Percentiles rank a stretch among this genome's conserved stretches.
phyloP scores from a whole-genome alignment of 768 basidiomycete species.

The Mycena filopes region DNA sequence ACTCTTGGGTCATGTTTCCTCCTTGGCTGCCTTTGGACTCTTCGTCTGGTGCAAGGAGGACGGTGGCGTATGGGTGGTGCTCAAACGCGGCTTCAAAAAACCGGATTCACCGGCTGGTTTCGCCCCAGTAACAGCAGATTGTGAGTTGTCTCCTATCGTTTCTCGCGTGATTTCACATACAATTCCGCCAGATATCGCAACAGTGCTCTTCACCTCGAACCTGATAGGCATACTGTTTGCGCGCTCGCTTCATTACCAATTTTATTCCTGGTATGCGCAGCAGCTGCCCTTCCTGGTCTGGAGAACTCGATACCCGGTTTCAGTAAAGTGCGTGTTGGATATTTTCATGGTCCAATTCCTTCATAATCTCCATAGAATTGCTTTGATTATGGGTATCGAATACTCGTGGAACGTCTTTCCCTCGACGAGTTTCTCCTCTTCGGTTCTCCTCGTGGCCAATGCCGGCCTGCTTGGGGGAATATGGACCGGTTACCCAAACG shows the following conservation, averaged over 20 bases:
- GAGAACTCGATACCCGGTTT: conserved; percentile 72
- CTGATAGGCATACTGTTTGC: conserved; percentile 92
- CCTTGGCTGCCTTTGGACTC: conserved; percentile 73
- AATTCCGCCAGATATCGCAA: conserved; percentile 70
- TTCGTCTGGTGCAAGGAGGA: conserved; percentile 81
- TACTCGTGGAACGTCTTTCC: conserved; percentile 93
- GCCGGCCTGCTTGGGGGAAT: conserved; percentile 63
- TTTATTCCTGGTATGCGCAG: conserved; percentile 97
- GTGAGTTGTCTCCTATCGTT: conserved; percentile 55
- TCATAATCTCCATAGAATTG: conserved; percentile 55
- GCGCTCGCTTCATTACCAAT: conserved; percentile 96
- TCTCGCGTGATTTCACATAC: conserved; percentile 27
- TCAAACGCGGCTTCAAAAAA: conserved; percentile 62
- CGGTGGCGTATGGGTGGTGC: conserved; percentile 69
- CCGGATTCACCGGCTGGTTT: conserved; percentile 62
- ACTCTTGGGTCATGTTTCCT: conserved; percentile 70
- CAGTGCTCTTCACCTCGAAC: conserved; percentile 90
- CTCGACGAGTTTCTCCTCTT: conserved; percentile 76
- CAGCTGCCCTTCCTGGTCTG: conserved; percentile 88
- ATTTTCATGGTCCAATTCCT: conserved; percentile 12
- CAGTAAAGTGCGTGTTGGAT: conserved; percentile 63
- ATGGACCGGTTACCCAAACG: conserved; percentile 40
- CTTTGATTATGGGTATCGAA: conserved; percentile 72
- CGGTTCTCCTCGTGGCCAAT: conserved; percentile 63
- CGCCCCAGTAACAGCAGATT: conserved; percentile 64